phyloP scores from a whole-genome alignment of 108 stramenopile genomes.

The Cyclostephanos invisitatus region DNA sequence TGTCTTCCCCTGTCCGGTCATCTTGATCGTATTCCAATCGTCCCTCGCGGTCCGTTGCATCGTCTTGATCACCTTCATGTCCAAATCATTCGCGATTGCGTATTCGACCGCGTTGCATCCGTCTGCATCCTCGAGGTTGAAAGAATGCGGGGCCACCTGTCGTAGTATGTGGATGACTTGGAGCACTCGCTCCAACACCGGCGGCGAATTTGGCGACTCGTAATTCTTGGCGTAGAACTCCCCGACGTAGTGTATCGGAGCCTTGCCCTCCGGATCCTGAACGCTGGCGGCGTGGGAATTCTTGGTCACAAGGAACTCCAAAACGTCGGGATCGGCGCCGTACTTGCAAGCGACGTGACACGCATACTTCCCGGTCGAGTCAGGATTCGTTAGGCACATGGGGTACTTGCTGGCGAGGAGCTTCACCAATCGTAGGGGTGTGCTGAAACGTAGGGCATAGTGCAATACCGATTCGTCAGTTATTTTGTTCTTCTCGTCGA shows the following conservation, averaged over 20 bases:
- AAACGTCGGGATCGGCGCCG: slow-evolving; percentile 34
- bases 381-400: slow-evolving; percentile 23
- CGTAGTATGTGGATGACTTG: slow-evolving; percentile 31
- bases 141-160: slow-evolving; percentile 21
- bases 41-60: slow-evolving; percentile 49
- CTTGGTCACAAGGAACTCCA: slow-evolving; percentile 27
- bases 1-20: slow-evolving; percentile 13
- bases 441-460: slow-evolving; percentile 31
- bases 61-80: slow-evolving; percentile 41
- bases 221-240: slow-evolving; percentile 35
- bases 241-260: slow-evolving; percentile 50
- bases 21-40: slow-evolving; percentile 44
- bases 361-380: slow-evolving; percentile 34
- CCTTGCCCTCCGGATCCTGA: slow-evolving; percentile 41
- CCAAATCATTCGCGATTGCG: slow-evolving; percentile 35
- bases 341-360: slow-evolving; percentile 48
- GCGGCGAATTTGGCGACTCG: not conserved
- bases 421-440: slow-evolving; percentile 23
- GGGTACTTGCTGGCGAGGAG: slow-evolving; percentile 28
- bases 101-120: slow-evolving; percentile 47
- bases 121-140: slow-evolving; percentile 48
- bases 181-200: slow-evolving; percentile 34
- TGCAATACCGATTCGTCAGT: slow-evolving; percentile 32
- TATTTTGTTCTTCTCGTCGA: slow-evolving; percentile 26
- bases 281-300: slow-evolving; percentile 41